These are phyloP conservation scores for Aureobasidium sp. DNA, from an alignment of 2,329 filamentous ascomycete genomes.

Conservation along the genomic window DNA sequence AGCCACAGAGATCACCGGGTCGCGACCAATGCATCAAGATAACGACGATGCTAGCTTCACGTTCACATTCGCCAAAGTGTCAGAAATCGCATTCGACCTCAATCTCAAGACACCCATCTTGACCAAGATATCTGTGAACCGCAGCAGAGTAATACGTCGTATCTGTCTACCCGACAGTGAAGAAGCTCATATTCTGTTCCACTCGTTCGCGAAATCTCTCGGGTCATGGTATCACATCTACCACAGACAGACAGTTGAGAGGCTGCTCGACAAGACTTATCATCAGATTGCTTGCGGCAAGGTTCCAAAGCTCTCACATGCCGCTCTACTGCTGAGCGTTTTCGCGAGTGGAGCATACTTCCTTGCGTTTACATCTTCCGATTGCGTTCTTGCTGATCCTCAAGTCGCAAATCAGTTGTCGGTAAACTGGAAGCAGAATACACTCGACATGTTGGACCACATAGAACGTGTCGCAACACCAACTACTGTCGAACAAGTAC, in stretches of 20 bases:
- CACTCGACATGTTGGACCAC: constrained; percentile 18
- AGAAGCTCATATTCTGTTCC: constrained; percentile 19
- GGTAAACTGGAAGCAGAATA: constrained; percentile 16
- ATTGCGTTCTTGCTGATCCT: constrained; percentile 3
- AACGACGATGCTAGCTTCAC: neutral
- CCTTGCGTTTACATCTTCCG: constrained; percentile 4
- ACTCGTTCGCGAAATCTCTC: constrained; percentile 20
- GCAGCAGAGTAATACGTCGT: neutral
- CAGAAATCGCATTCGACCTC: neutral
- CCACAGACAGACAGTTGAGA: constrained; percentile 20
- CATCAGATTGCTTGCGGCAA: constrained; percentile 9
- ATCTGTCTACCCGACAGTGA: constrained; percentile 20
- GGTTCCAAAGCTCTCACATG: constrained; percentile 1
- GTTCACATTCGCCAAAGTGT: neutral
- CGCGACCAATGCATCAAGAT: neutral
- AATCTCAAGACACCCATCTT: neutral
- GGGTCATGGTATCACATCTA: constrained; percentile 25
- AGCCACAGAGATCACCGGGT: neutral
- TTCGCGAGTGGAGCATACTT: constrained; percentile 18
- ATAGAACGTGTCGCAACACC: constrained; percentile 12
- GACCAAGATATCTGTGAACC: neutral
- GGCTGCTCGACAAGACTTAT: constrained; percentile 19
- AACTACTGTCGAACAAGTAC: constrained; percentile 22
- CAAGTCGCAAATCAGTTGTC: constrained; percentile 10
- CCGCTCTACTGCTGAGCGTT: constrained; percentile 18